These are phyloP conservation scores for Calonectria pseudoturangicola DNA, from an alignment of 2,329 filamentous ascomycete species.

Conservation along the genomic window DNA sequence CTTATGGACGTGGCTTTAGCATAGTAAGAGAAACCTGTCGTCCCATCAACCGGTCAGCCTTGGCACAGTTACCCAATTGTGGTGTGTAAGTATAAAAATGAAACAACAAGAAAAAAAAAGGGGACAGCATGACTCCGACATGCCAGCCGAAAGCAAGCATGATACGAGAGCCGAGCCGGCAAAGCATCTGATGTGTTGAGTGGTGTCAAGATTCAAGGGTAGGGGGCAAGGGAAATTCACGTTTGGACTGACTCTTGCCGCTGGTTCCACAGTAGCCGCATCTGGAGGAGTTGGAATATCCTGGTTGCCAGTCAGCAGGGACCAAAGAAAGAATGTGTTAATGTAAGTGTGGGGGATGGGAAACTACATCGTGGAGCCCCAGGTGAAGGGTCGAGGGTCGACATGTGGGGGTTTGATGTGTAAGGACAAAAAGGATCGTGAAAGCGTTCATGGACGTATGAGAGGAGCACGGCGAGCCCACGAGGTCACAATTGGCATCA, in stretches of 20 bases:
- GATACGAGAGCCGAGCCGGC: constrained; percentile 31
- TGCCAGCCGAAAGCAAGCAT: constrained; percentile 34
- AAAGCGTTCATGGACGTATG: constrained; percentile 8
- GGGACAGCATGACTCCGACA: constrained; percentile 12
- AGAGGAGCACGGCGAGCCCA: constrained; percentile 25
- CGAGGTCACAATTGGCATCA: constrained; percentile 14
- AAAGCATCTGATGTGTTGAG: constrained; percentile 30
- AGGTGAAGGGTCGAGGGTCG: constrained; percentile 38
- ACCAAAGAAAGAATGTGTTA: constrained; percentile 37
- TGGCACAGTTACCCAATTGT: constrained; percentile 28
- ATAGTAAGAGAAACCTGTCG: constrained; percentile 83
- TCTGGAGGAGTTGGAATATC: constrained; percentile 70
- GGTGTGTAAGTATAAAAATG: constrained; percentile 25
- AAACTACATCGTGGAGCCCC: constrained; percentile 35
- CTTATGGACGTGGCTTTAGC: constrained; percentile 76
- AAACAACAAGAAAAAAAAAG: not conserved
- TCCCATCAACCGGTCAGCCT: constrained; percentile 51
- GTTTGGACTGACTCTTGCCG: constrained; percentile 71
- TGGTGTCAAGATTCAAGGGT: constrained; percentile 40
- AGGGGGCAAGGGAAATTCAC: constrained; percentile 53
- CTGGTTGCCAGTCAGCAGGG: constrained; percentile 57
- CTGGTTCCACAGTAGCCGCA: constrained; percentile 72
- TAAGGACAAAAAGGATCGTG: constrained; percentile 18
- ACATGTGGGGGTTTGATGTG: constrained; percentile 40
- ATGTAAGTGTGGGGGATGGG: constrained; percentile 51